Base-by-base conservation (phyloP, 495 filamentous ascomycete genomes). In the Sphaerosporella brunnea region DNA sequence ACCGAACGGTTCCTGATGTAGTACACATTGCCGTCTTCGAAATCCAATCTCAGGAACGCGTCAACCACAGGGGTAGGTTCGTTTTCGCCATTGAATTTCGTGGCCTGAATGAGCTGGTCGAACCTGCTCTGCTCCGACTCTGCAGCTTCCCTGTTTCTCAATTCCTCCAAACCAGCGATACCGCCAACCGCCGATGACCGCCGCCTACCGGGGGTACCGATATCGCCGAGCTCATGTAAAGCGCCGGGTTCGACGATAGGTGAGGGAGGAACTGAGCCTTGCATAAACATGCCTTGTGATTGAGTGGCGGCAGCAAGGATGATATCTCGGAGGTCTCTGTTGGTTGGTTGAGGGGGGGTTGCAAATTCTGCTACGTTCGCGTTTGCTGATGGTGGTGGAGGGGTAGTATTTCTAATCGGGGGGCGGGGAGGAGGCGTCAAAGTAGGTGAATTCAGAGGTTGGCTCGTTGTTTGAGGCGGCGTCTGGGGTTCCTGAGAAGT, bases 1-100 rank as follows among this genome's bases (percentile, higher is more conserved):
- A 61, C 58, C 1, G 48, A 51, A 2, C 30, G 46, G 24, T 49
- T 61, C 16, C 52, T 55, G 25, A 61, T 52, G 32, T 61, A 61
- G 21, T 52, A 61, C 1, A 54, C 58, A n/a, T 61, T 56, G n/a
- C 58, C 58, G 23, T 58, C 58, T 20, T 60, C 58, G 26, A 61
- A 61, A 20, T 60, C 51, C n/a, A 61, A 41, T 23, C 53, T 42
- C 23, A 61, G 47, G 51, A 54, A 61, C 24, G 58, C 58, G 24
- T 56, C 51, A 9, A 61, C 59, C 4, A 58, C 49, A 23, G 48
- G 55, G 2, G 47, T 44, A n/a, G 39, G 26, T 19, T 18, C 28
- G 11, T n/a, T 36, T 20, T 44, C 30, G 8, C 42, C 42, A 20
- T 36, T 26, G 16, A 40, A 24, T 15, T 50, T 30, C 5, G 50